Base-by-base conservation (phyloP, 306 rosid species). In the Trichosanthes truncata region DNA sequence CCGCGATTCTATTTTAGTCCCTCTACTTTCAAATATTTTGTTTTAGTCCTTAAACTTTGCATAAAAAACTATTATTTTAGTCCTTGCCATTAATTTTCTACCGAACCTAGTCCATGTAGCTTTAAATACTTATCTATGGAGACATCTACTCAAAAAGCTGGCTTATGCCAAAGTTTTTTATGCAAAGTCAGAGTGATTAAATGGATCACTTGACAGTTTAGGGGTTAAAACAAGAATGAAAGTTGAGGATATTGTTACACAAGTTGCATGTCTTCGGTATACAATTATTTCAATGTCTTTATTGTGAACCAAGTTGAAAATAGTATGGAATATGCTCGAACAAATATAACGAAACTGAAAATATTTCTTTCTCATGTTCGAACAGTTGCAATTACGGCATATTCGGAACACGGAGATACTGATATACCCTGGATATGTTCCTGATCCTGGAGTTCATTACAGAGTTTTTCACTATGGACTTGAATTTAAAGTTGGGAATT, bases 401-500 rank as follows among this genome's bases (percentile, higher is more conserved):
- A 69, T 84, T 45, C 79, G 90, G 76, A 89, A 69, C 78, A 76
- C 49, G 4, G 86, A 91, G 85, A 95, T 95, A 82, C 65, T 95
- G 82, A 83, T 95, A 85, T 93, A 95, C 84, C 99, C 99, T 0
- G 99, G 99, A 66, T 95, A 95, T 78, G 82, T 75, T 87, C 99
- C 99, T 65, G 83, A 25, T 69, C 81, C 86, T 13, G 93, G 93
- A 53, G 87, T 95, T 84, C 85, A 82, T 20, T 95, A 93, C 79
- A 84, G 99, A 88, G 97, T 95, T 84, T 95, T 95, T 80, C 99
- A 95, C 77, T 95, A 95, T 3, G 99, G 99, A 79, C 88, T 95
- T 83, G 91, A 82, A 75, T 95, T 91, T 83, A 80, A 80, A 65
- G 89, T 91, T 53, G 99, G 99, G 66, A 95, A 95, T 77, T 95